Evolutionary conservation across 78 protist genomes (phyloP).

Genomic region (Cyanophora paradoxa): DNA sequence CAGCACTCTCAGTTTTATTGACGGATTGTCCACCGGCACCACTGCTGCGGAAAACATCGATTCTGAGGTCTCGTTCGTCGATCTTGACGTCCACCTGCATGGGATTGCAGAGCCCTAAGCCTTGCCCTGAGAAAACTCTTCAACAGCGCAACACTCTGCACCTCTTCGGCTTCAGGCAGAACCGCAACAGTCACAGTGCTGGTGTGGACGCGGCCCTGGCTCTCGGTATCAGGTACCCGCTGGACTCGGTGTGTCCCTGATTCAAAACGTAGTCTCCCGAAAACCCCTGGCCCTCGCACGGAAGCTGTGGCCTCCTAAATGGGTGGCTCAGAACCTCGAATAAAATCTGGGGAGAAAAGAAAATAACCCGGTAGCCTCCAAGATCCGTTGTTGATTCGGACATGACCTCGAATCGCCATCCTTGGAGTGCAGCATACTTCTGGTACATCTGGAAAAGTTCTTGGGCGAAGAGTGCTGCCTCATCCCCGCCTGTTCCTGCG

Average conservation of each 20-base stretch:
- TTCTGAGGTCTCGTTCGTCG: no score
- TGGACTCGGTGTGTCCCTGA: conserved; percentile 91
- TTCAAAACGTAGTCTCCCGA: conserved; percentile 60
- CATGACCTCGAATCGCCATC: conserved; percentile 61
- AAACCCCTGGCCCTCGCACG: conserved; percentile 40
- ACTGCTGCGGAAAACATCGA: conserved; percentile 9
- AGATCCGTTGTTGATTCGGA: conserved; percentile 1
- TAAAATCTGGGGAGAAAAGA: not conserved
- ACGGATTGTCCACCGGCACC: conserved; percentile 92
- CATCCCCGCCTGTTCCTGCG: conserved; percentile 78
- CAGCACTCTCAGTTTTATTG: conserved; percentile 83
- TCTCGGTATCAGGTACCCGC: conserved; percentile 84
- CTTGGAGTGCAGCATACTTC: conserved; percentile 20
- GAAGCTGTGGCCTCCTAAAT: conserved; percentile 44
- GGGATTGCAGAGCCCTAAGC: no score
- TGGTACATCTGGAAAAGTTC: conserved; percentile 73
- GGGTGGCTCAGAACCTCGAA: not conserved
- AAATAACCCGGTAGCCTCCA: conserved; percentile 41
- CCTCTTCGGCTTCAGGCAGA: conserved; percentile 63
- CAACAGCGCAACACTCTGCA: no score
- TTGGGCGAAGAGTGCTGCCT: conserved; percentile 71
- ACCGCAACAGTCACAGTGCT: conserved; percentile 73
- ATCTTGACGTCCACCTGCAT: no score
- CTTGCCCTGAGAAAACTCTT: no score
- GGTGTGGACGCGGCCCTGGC: conserved; percentile 81